Evolutionary conservation across 2,329 filamentous ascomycete genomes (phyloP).

Genomic region (Colletotrichum cordylinicola): DNA sequence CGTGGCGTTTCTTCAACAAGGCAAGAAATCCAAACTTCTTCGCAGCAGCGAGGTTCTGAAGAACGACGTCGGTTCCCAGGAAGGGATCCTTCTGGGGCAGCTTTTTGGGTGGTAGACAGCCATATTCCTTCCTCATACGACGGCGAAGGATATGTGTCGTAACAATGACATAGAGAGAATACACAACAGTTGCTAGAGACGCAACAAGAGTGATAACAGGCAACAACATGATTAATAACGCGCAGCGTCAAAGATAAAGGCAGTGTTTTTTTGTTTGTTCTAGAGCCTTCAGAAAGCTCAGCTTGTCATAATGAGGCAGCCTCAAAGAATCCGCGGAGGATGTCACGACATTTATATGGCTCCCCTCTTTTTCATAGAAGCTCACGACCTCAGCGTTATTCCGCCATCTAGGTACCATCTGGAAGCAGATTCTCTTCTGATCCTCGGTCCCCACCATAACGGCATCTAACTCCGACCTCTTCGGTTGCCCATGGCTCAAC

Average conservation of each 20-base stretch:
- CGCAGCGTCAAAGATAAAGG: not conserved
- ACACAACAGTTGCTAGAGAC: not conserved
- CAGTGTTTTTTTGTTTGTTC: not conserved
- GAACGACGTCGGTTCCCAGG: not conserved
- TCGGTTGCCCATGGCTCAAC: not conserved
- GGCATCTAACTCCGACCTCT: not conserved
- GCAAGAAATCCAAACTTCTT: not conserved
- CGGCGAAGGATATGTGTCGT: not conserved
- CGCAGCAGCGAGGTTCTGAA: slow-evolving; percentile 2
- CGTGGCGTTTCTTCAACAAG: not conserved
- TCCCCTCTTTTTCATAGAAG: not conserved
- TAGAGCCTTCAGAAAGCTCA: not conserved
- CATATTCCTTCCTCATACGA: slow-evolving; percentile 6
- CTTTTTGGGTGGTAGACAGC: not conserved
- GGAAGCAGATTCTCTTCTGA: not conserved
- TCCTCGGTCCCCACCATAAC: not conserved
- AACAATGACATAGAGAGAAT: slow-evolving; percentile 3
- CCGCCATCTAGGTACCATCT: not conserved
- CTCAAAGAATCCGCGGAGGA: not conserved
- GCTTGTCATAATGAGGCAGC: not conserved
- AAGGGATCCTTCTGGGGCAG: slow-evolving; percentile 4
- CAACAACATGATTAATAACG: not conserved
- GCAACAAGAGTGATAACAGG: not conserved
- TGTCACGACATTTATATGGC: not conserved
- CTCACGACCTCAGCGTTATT: not conserved